Base-by-base conservation (phyloP, 2,329 filamentous ascomycete species). In the Diplodia seriata region DNA sequence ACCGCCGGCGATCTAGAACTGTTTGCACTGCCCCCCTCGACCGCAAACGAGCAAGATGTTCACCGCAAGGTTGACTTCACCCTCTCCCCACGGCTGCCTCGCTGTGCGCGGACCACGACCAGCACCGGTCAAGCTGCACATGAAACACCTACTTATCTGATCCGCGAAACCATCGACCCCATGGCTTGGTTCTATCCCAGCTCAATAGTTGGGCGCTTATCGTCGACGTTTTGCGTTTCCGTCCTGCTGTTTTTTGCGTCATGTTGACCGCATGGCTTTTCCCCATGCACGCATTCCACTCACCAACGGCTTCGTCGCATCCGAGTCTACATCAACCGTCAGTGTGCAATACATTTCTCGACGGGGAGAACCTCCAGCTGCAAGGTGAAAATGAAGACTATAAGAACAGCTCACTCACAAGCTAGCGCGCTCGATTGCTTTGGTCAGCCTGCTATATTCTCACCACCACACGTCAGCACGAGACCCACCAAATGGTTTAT, bases 401-500 rank as follows among this genome's bases (percentile, higher is more conserved):
- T 38, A 38, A 11, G 9, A 11, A 11, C 36, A 38, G 9, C 33
- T 36, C 7, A 12, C 8, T 36, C 5, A 8, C 31, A 26, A 26
- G 23, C 26, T 26, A 26, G 26, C 33, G 33, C 33, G 11, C 26
- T 26, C 26, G 26, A 26, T 26, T 26, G 26, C 26, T 33, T 23
- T 14, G 23, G 56, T 47, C 38, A 47, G 56, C 56, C 38, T 8
- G 18, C 56, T 59, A 47, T 59, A 29, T 59, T 47, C 38, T 47
- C 38, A 40, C 23, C 26, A 59, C 36, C 38, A 57, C 54, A 57
- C 54, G 56, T 59, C 36, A 53, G 31, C 49, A 38, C 29, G 5
- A 31, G 20, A 23, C 77, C 77, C 69, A 85, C 84, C 71, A 86
- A 69, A 72, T 85, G 86, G 7, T 26, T 26, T 26, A 26, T 26